Base-by-base conservation (phyloP, 2,329 filamentous ascomycete species). In the Raffaelea albimanens region DNA sequence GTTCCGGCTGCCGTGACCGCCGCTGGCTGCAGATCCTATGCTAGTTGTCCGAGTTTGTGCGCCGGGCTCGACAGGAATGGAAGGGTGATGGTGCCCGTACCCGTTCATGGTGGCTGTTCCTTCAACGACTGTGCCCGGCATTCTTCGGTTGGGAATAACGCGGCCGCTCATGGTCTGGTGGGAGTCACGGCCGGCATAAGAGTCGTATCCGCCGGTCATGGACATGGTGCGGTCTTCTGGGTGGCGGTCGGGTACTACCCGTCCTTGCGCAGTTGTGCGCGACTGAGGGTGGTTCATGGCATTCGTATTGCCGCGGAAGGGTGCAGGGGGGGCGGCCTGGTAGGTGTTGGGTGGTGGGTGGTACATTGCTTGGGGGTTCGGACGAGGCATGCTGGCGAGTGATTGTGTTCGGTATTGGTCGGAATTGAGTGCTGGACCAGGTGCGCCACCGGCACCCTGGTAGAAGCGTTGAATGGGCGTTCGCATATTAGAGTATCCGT, bases 121-220 rank as follows among this genome's bases (percentile, higher is more conserved):
- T 29, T 29, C 25, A 7, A 29, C 25, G 13, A 29, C 25, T 7
- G 25, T 29, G 61, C 63, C 50, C 63, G 72, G 49, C 64, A 70
- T 58, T 68, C 70, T 73, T 65, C 86, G 77, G 58, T 83, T 86
- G 3, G 93, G 93, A 55, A 98, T 95, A 19, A 95, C 76, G 55
- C 93, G 80, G 43, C 93, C 93, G 61, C 87, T 95, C 80, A 91
- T 94, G 5, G 90, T 96, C 65, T 96, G 91, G 63, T 93, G 85
- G 40, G 89, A 72, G 58, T 86, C 85, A 51, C 78, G 76, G 56
- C 94, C 87, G 46, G 50, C 39, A 14, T 84, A 75, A 3, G 83
- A 75, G 56, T 88, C 63, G 51, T 69, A 73, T 19, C 63, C 86
- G 10, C 86, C 87, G 5, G 85, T 93, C 83, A 98, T 84, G 41